These are phyloP conservation scores for Cladophialophora yegresii DNA, from an alignment of 2,329 filamentous ascomycete species.

Conservation along the genomic window DNA sequence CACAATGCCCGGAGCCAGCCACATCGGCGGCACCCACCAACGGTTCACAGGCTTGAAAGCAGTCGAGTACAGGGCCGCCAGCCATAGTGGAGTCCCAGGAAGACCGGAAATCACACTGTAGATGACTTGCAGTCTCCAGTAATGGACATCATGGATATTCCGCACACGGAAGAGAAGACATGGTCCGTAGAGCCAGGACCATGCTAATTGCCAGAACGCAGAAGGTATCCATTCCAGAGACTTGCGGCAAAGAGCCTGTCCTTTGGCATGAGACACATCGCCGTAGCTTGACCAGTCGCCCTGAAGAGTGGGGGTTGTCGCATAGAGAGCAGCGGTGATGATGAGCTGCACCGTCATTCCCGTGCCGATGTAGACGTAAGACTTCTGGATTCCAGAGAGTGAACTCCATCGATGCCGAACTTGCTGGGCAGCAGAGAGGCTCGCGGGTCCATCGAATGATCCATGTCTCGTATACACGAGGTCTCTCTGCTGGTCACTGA, in stretches of 20 bases:
- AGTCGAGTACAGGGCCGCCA: slow-evolving; percentile 55
- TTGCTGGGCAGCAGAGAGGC: background rate
- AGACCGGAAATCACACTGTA: slow-evolving; percentile 50
- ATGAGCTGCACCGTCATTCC: slow-evolving; percentile 17
- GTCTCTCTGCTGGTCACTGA: slow-evolving; percentile 10
- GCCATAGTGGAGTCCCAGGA: slow-evolving; percentile 64
- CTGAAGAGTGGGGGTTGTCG: slow-evolving; percentile 13
- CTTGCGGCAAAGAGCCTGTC: slow-evolving; percentile 19
- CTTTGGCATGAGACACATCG: slow-evolving; percentile 13
- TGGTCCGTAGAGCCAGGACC: slow-evolving; percentile 64
- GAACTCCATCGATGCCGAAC: background rate
- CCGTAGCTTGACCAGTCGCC: slow-evolving; percentile 16
- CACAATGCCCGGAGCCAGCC: slow-evolving; percentile 60
- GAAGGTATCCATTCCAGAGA: slow-evolving; percentile 54
- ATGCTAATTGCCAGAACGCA: slow-evolving; percentile 64
- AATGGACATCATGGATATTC: slow-evolving; percentile 61
- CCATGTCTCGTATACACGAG: background rate
- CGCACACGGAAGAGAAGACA: slow-evolving; percentile 61
- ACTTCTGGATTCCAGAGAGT: slow-evolving; percentile 4
- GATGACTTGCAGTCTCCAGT: slow-evolving; percentile 63
- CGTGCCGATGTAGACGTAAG: slow-evolving; percentile 8
- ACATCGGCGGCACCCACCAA: slow-evolving; percentile 60
- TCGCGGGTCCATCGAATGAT: background rate
- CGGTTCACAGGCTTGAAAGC: slow-evolving; percentile 54
- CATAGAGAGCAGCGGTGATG: slow-evolving; percentile 11